phyloP scores from a whole-genome alignment of 306 rosid genomes.

The Aeschynomene evenia region DNA sequence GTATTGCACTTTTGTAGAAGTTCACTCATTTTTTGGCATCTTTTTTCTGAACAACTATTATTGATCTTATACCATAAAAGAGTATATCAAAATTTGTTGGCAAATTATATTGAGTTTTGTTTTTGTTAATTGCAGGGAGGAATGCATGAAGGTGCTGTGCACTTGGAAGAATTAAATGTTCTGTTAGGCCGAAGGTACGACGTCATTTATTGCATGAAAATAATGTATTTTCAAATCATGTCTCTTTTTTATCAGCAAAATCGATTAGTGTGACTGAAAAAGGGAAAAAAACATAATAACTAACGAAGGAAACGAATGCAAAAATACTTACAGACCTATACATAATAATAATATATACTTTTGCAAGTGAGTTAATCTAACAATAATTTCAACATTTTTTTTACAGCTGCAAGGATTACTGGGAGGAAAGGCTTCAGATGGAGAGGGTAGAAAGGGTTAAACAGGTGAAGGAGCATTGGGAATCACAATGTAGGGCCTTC shows the following conservation, averaged over 20 bases:
- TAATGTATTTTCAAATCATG: too few relatives aligned
- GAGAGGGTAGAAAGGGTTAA: constrained; percentile 78
- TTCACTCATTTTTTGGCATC: not conserved
- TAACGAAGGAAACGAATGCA: constrained; percentile 21
- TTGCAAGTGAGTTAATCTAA: not conserved
- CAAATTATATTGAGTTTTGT: not conserved
- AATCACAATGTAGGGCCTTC: constrained; percentile 53
- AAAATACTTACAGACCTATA: not conserved
- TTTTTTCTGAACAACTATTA: not conserved
- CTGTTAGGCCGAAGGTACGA: constrained; percentile 62
- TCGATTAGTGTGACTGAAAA: too few relatives aligned
- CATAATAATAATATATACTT: not conserved
- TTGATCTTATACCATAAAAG: not conserved
- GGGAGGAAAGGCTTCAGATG: constrained; percentile 64
- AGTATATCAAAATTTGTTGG: too few relatives aligned
- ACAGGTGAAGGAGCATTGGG: constrained; percentile 86
- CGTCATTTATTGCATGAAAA: not conserved
- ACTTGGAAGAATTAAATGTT: constrained; percentile 68
- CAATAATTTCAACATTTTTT: not conserved
- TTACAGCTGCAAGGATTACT: constrained; percentile 68
- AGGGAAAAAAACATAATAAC: too few relatives aligned
- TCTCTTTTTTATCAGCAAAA: too few relatives aligned
- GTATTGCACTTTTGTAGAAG: not conserved
- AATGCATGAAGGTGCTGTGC: constrained; percentile 66
- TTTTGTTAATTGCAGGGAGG: constrained; percentile 46